Evolutionary conservation across 2,329 filamentous ascomycete species (phyloP).

Genomic region (Nemania sp.): DNA sequence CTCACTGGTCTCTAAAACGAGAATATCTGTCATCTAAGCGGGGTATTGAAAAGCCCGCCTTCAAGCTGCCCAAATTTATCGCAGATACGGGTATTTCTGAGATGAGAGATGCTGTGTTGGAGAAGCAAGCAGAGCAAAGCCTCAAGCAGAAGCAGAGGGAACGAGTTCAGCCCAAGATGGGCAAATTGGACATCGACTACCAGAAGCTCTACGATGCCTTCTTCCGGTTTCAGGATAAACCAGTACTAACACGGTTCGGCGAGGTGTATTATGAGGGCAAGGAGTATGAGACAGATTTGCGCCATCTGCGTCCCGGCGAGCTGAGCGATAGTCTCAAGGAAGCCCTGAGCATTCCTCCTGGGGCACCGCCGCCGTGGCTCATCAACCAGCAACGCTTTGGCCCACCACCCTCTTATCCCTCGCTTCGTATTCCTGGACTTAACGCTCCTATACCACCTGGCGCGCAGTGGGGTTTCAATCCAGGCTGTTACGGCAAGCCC

Average conservation of each 20-base stretch:
- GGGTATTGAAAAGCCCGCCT: constrained; percentile 94
- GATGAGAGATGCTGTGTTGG: constrained; percentile 95
- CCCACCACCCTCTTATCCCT: constrained; percentile 92
- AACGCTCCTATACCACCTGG: constrained; percentile 93
- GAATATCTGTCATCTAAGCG: constrained; percentile 98
- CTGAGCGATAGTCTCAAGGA: constrained; percentile 90
- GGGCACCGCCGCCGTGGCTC: constrained; percentile 94
- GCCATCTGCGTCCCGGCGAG: constrained; percentile 90
- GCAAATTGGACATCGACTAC: constrained; percentile 97
- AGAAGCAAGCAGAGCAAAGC: constrained; percentile 92
- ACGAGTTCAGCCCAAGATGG: constrained; percentile 94
- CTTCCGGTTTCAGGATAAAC: constrained; percentile 97
- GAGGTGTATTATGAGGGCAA: constrained; percentile 99
- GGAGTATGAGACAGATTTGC: constrained; percentile 94
- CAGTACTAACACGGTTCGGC: constrained; percentile 90
- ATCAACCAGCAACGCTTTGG: constrained; percentile 97
- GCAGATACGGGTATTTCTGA: constrained; percentile 97
- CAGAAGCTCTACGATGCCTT: constrained; percentile 98
- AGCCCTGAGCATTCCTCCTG: constrained; percentile 91
- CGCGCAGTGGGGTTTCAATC: constrained; percentile 93
- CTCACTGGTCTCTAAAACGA: constrained; percentile 94
- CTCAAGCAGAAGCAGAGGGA: constrained; percentile 97
- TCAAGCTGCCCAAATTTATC: constrained; percentile 94
- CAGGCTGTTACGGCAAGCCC: constrained; percentile 95
- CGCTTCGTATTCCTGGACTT: constrained; percentile 92